Conservation (phyloP, 2,329 filamentous ascomycete genomes). For the Fusarium odoratissimum region DNA sequence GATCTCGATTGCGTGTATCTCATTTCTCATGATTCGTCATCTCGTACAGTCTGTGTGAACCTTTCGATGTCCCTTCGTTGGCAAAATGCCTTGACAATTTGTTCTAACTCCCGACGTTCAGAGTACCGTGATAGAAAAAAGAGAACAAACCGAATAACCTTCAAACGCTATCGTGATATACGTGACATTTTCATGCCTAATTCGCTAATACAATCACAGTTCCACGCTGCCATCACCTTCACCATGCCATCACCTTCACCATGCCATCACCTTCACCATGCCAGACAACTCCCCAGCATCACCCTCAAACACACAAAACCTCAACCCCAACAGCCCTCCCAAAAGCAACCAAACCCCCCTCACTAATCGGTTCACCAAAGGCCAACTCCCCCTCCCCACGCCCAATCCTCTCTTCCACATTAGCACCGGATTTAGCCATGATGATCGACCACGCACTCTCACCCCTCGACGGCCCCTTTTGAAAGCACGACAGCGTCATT, state of each 20-base stretch:
- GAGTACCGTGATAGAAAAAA: background rate
- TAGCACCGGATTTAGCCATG: background rate
- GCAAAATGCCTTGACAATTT: background rate
- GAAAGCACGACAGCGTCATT: background rate
- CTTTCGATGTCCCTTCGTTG: accelerated
- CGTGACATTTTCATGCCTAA: accelerated
- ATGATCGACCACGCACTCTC: background rate
- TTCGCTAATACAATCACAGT: no score
- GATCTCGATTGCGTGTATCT: accelerated
- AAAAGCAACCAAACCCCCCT: background rate
- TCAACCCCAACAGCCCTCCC: background rate
- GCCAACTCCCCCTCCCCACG: background rate
- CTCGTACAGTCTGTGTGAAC: background rate
- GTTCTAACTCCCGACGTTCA: background rate
- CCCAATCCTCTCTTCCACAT: background rate
- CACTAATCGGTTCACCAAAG: background rate
- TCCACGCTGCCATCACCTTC: background rate
- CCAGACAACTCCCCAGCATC: background rate
- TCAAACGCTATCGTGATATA: accelerated
- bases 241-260: no score
- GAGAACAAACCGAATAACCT: accelerated
- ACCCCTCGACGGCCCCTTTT: accelerated
- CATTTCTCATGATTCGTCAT: accelerated
- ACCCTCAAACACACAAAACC: background rate
- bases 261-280: background rate